Evolutionary conservation across 2,329 filamentous ascomycete genomes (phyloP).

Genomic region (Chaetoscypha palmicola): DNA sequence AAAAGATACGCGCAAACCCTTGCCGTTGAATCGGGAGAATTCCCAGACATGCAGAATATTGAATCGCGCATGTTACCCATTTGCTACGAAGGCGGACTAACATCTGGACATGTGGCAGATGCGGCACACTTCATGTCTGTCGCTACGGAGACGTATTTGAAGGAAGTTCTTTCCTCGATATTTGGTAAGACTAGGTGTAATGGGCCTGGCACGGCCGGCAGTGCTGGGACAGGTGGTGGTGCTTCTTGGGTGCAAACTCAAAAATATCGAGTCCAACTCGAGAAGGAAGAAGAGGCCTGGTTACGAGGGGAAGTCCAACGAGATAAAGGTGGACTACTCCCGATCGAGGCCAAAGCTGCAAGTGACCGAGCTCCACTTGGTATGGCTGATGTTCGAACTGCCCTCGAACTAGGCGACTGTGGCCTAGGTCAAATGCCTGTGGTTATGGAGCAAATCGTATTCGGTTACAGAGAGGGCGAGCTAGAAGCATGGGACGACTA

Average conservation of each 20-base stretch:
- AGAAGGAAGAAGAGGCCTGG: constrained; percentile 66
- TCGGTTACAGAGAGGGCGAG: constrained; percentile 68
- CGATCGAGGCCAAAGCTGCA: constrained; percentile 71
- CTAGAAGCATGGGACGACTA: constrained; percentile 60
- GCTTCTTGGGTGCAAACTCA: constrained; percentile 71
- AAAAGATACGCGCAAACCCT: constrained; percentile 59
- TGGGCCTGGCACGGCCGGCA: constrained; percentile 54
- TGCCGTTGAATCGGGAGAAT: constrained; percentile 61
- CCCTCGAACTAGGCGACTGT: constrained; percentile 67
- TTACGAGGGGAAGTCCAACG: constrained; percentile 66
- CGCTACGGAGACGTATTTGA: constrained; percentile 61
- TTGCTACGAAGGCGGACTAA: constrained; percentile 59
- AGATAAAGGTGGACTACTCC: constrained; percentile 71
- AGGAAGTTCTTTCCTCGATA: constrained; percentile 55
- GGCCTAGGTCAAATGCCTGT: constrained; percentile 73
- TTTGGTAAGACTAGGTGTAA: constrained; percentile 60
- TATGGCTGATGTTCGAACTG: constrained; percentile 71
- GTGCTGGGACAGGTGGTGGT: constrained; percentile 56
- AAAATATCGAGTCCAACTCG: constrained; percentile 68
- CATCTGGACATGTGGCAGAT: constrained; percentile 51
- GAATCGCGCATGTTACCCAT: constrained; percentile 60
- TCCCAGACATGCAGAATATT: constrained; percentile 57
- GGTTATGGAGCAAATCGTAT: constrained; percentile 62
- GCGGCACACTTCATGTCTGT: constrained; percentile 58
- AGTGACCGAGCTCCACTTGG: constrained; percentile 64